Evolutionary conservation across 352 stramenopile genomes (phyloP).

Genomic region (Phytophthora ramorum): DNA sequence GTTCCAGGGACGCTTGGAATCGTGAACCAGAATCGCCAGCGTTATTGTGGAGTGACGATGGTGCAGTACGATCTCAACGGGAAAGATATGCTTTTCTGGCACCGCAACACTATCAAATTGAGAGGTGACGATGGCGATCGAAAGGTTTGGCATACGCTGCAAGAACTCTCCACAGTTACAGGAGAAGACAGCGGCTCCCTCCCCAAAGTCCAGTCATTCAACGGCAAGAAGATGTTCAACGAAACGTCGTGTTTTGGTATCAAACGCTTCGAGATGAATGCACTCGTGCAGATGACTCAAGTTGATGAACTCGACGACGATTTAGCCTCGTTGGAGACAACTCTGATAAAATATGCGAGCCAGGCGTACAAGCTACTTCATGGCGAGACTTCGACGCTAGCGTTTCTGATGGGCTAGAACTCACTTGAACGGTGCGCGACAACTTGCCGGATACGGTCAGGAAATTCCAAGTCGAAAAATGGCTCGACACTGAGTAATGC

Average conservation of each 20-base stretch:
- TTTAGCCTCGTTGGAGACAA: slow-evolving; percentile 26
- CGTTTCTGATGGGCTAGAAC: slow-evolving; percentile 5
- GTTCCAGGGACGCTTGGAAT: slow-evolving; percentile 52
- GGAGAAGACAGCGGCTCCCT: slow-evolving; percentile 24
- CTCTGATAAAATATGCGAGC: slow-evolving; percentile 42
- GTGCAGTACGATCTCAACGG: slow-evolving; percentile 56
- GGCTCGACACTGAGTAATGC: slow-evolving; percentile 37
- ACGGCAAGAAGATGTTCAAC: slow-evolving; percentile 66
- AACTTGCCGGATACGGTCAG: slow-evolving; percentile 35
- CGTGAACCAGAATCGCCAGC: slow-evolving; percentile 39
- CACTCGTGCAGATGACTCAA: slow-evolving; percentile 30
- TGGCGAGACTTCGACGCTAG: slow-evolving; percentile 1
- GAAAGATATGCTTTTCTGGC: slow-evolving; percentile 49
- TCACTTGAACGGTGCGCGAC: slow-evolving; percentile 34
- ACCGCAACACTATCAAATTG: slow-evolving; percentile 73
- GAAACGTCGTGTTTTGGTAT: slow-evolving; percentile 74
- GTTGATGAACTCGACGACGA: slow-evolving; percentile 25
- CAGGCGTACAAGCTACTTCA: slow-evolving; percentile 44
- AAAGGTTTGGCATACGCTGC: slow-evolving; percentile 53
- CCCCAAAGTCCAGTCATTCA: slow-evolving; percentile 63
- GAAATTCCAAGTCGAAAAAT: slow-evolving; percentile 40
- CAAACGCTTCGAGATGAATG: slow-evolving; percentile 51
- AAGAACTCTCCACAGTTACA: slow-evolving; percentile 45
- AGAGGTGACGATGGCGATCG: slow-evolving; percentile 41
- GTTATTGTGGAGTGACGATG: slow-evolving; percentile 60